Base-by-base conservation (phyloP, 352 stramenopile genomes). In the Phytophthora litchii region DNA sequence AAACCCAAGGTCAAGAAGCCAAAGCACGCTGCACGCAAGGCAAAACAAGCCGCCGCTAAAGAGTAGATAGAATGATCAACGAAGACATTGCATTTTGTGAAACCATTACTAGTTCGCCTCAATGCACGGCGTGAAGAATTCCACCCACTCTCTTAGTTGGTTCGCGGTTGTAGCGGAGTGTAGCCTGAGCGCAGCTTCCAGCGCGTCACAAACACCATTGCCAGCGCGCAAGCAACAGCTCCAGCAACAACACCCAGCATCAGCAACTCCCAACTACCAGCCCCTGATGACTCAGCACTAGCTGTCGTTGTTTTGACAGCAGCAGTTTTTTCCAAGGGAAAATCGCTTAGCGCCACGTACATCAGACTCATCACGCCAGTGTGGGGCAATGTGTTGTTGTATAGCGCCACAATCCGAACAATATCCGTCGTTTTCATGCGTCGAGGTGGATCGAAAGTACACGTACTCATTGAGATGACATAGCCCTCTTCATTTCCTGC, bases 311-410 rank as follows among this genome's bases (percentile, higher is more conserved):
- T 36, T 19, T 47, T 64, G 27, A 57, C 31, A 8, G 64, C 47
- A 25, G 42, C 60, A 13, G 54, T 20, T 43, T 60, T 11, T 9
- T 66, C 43, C 14, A 70, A 45, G 36, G 63, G 62, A 48, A 87
- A 80, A 53, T 93, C 81, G 44, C 76, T 79, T 11, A 91, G 64
- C 25, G 80, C 83, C 42, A 93, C 47, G 71, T 91, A 93, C 74
- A 89, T 81, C 11, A 93, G 55, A 46, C 78, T 88, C 83, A 93
- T 93, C 5, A 81, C 83, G 36, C 83, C 83, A 23, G 83, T 90
- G 64, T 91, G 83, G 34, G 79, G 63, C 34, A 85, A 17, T 31
- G 83, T 91, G 70, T 88, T 91, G 78, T 93, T 91, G 71, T 90
- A 93, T 13, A 91, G 71, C 16, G 83, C 75, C 3, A 93, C 81